phyloP scores from a whole-genome alignment of 768 basidiomycete species.

The Trametes cubensis region DNA sequence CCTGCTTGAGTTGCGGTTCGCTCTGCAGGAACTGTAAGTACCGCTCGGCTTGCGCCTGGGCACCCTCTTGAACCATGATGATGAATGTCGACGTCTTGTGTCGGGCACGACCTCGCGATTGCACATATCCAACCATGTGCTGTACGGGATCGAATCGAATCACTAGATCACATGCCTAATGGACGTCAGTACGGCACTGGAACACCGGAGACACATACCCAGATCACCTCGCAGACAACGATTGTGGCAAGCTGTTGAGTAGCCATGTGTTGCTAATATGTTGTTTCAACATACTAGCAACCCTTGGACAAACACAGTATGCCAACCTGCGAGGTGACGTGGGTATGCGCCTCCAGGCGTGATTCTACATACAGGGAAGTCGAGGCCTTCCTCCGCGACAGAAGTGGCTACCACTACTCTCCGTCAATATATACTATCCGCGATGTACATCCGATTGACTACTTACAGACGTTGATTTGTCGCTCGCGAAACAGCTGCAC shows the following conservation, averaged over 20 bases:
- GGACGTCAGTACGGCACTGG: conserved; percentile 4
- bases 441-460: background rate
- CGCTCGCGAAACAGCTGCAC: conserved; percentile 68
- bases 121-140: conserved; percentile 86
- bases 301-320: conserved; percentile 17
- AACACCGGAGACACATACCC: background rate
- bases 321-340: conserved; percentile 6
- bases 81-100: conserved; percentile 76
- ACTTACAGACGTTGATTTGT: conserved; percentile 68
- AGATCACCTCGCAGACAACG: conserved; percentile 6
- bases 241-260: conserved; percentile 13
- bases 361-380: conserved; percentile 67
- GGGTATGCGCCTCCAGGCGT: background rate
- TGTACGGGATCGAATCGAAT: conserved; percentile 82
- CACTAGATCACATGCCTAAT: conserved; percentile 80
- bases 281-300: conserved; percentile 13
- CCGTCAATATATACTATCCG: background rate
- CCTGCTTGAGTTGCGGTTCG: conserved; percentile 65
- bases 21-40: conserved; percentile 60
- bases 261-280: conserved; percentile 4
- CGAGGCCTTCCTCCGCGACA: conserved; percentile 91
- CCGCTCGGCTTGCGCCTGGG: conserved; percentile 53
- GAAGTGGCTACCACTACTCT: conserved; percentile 74
- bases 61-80: conserved; percentile 74
- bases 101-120: conserved; percentile 85